These are phyloP conservation scores for Mucor sp. DNA, from an alignment of 371 early-diverging fungal species.

Conservation along the genomic window DNA sequence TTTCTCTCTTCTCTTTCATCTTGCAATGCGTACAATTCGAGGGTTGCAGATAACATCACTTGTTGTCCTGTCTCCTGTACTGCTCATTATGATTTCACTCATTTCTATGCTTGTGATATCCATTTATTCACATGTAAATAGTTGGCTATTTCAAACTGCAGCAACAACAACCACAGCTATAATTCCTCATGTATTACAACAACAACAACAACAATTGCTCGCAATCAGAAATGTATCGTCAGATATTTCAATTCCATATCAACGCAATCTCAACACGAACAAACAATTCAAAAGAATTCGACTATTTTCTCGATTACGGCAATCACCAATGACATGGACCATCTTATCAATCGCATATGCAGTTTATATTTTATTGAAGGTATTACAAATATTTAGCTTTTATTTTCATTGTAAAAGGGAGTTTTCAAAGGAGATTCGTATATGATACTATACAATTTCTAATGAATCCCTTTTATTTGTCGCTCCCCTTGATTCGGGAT, in stretches of 20 bases:
- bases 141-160: conserved; percentile 4
- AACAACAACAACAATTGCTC: conserved; percentile 3
- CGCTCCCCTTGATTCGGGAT: conserved; percentile 3
- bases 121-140: conserved; percentile 12
- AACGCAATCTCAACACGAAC: neutral
- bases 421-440: neutral
- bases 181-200: conserved; percentile 1
- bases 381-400: conserved; percentile 10
- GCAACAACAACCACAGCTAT: neutral
- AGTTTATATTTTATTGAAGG: conserved; percentile 22
- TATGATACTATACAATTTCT: neutral
- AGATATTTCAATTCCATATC: conserved; percentile 3
- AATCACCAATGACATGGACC: conserved; percentile 8
- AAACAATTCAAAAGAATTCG: conserved; percentile 8
- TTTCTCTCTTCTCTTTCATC: neutral
- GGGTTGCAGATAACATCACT: conserved; percentile 26
- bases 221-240: neutral
- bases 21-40: conserved; percentile 23
- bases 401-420: neutral
- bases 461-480: conserved; percentile 4
- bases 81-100: conserved; percentile 21
- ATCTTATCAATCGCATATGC: conserved; percentile 10
- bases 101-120: conserved; percentile 15
- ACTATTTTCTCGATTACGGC: conserved; percentile 13
- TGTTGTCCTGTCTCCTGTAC: conserved; percentile 24